Evolutionary conservation across 495 filamentous ascomycete genomes (phyloP).

Genomic region (Penicillium cosmopolitanum): DNA sequence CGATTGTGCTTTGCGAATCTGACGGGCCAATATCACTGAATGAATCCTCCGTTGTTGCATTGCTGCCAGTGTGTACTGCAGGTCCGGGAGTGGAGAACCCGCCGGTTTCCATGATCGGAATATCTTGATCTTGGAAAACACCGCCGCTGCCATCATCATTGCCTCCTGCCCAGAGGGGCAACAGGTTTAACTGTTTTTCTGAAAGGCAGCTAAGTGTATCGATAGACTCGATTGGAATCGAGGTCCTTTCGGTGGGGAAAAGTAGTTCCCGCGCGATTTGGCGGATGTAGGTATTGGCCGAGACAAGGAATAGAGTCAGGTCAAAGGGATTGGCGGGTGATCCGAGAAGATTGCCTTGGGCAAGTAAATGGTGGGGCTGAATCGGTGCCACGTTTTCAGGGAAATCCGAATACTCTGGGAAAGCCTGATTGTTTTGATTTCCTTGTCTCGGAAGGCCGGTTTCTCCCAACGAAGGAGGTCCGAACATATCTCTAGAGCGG

Average conservation of each 20-base stretch:
- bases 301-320: slow-evolving; percentile 9
- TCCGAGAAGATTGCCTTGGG: neutral
- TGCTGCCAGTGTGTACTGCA: slow-evolving; percentile 43
- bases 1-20: slow-evolving; percentile 38
- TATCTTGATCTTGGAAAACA: slow-evolving; percentile 47
- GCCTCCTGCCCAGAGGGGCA: slow-evolving; percentile 61
- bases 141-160: slow-evolving; percentile 58
- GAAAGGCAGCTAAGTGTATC: slow-evolving; percentile 52
- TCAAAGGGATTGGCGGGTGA: neutral
- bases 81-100: slow-evolving; percentile 51
- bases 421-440: too few relatives aligned
- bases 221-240: slow-evolving; percentile 26
- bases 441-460: too few relatives aligned
- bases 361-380: neutral
- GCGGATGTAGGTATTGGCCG: slow-evolving; percentile 23
- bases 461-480: too few relatives aligned
- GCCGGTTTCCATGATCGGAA: slow-evolving; percentile 42
- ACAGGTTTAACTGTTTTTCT: slow-evolving; percentile 53
- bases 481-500: too few relatives aligned
- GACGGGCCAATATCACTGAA: slow-evolving; percentile 29
- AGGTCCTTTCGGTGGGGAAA: slow-evolving; percentile 9
- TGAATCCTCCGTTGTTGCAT: slow-evolving; percentile 24
- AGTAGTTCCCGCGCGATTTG: slow-evolving; percentile 25
- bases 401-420: too few relatives aligned
- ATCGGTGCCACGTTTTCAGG: neutral